Percentiles rank a stretch among this genome's conserved stretches.
phyloP scores from a whole-genome alignment of 106 monocot species.

The Posidonia australis region DNA sequence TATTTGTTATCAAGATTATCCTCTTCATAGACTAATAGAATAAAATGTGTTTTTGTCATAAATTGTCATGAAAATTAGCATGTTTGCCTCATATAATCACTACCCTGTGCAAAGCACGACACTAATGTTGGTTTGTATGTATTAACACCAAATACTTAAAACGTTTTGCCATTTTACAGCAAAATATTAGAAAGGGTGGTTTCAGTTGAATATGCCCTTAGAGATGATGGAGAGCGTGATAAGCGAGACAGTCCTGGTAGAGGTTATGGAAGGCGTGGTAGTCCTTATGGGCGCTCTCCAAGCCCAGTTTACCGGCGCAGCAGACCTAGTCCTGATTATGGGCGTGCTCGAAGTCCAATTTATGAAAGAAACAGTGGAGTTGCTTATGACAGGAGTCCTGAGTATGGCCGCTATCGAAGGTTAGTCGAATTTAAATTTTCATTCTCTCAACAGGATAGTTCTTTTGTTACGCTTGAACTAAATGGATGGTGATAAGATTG shows the following conservation, averaged over 20 bases:
- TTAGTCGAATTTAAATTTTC: neutral
- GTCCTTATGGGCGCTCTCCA: slow-evolving; percentile 52
- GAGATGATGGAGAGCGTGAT: slow-evolving; percentile 77
- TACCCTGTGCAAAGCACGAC: too few relatives aligned
- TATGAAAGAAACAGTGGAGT: slow-evolving; percentile 31
- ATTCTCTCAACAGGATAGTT: neutral
- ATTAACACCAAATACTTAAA: too few relatives aligned
- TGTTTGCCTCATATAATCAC: too few relatives aligned
- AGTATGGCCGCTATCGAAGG: slow-evolving; percentile 51
- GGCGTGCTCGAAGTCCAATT: slow-evolving; percentile 30
- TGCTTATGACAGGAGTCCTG: slow-evolving; percentile 43
- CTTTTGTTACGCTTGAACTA: too few relatives aligned
- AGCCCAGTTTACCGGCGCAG: slow-evolving; percentile 20
- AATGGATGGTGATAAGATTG: too few relatives aligned
- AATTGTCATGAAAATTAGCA: too few relatives aligned
- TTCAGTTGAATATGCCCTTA: slow-evolving; percentile 87
- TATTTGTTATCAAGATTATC: too few relatives aligned
- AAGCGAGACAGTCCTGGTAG: slow-evolving; percentile 45
- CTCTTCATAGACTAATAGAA: too few relatives aligned
- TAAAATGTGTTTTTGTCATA: too few relatives aligned
- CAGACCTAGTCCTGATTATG: slow-evolving; percentile 40
- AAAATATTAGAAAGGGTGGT: slow-evolving; percentile 83
- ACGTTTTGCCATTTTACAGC: slow-evolving; percentile 30
- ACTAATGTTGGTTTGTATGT: too few relatives aligned
- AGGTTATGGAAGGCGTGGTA: slow-evolving; percentile 23